These are phyloP conservation scores for Torulaspora maleeae DNA, from an alignment of 805 yeast genomes.

Conservation along the genomic window DNA sequence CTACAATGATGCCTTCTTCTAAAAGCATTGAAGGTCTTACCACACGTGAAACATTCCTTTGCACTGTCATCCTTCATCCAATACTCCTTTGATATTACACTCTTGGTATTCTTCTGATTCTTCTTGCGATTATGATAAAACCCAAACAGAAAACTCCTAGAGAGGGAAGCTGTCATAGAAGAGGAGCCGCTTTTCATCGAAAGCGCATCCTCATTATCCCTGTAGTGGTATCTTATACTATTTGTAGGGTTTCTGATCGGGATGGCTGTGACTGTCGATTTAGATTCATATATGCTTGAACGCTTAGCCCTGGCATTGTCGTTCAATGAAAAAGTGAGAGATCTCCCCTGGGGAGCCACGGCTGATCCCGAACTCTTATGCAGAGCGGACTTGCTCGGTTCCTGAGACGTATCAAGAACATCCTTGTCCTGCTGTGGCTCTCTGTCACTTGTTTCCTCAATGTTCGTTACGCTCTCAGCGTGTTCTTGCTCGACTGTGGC, in stretches of 20 bases:
- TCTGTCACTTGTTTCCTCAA: background rate
- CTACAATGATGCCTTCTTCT: conserved; percentile 93
- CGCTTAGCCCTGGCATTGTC: conserved; percentile 29
- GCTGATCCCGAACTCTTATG: conserved; percentile 2
- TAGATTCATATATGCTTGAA: conserved; percentile 35
- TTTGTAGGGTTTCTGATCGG: conserved; percentile 28
- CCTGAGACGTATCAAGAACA: background rate
- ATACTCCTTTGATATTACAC: conserved; percentile 54
- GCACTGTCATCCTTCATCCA: conserved; percentile 98
- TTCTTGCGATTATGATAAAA: conserved; percentile 34
- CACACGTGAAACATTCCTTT: conserved; percentile 80
- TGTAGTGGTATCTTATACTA: conserved; percentile 18
- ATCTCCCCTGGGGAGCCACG: conserved; percentile 2
- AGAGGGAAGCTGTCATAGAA: conserved; percentile 40
- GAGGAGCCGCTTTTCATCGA: conserved; percentile 39
- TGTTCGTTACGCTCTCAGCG: background rate
- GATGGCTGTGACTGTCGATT: conserved; percentile 33
- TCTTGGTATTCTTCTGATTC: conserved; percentile 20
- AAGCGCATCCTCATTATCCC: conserved; percentile 35
- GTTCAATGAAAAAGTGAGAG: conserved; percentile 24
- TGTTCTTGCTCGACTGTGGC: background rate
- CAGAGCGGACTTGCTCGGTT: conserved; percentile 1
- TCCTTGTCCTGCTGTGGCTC: background rate
- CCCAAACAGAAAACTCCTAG: conserved; percentile 41
- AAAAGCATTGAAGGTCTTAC: conserved; percentile 73